These are phyloP conservation scores for Tolypocladium nubicola DNA, from an alignment of 2,329 filamentous ascomycete species.

Conservation along the genomic window DNA sequence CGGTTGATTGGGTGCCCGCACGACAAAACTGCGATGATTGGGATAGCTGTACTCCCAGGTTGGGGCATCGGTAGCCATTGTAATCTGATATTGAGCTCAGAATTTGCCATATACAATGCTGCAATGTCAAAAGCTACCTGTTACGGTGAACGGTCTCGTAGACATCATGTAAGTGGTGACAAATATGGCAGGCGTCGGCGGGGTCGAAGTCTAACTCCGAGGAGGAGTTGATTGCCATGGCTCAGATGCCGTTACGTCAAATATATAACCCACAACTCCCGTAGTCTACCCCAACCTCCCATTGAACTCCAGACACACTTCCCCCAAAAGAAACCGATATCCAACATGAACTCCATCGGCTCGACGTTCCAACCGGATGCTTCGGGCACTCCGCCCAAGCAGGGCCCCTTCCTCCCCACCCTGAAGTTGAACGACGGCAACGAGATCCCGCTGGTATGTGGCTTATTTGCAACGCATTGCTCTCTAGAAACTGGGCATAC, in stretches of 20 bases:
- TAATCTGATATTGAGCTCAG: background rate
- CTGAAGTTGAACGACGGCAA: slow-evolving; percentile 66
- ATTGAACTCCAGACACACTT: background rate
- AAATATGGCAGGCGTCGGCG: background rate
- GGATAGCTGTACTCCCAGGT: background rate
- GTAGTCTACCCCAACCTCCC: too few species aligned
- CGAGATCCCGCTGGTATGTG: slow-evolving; percentile 55
- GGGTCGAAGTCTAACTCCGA: background rate
- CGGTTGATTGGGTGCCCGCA: background rate
- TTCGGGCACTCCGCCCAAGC: slow-evolving; percentile 28
- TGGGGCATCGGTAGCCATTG: background rate
- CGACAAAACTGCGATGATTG: background rate
- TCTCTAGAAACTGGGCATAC: background rate
- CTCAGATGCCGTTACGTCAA: background rate
- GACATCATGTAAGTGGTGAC: background rate
- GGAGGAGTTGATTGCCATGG: background rate
- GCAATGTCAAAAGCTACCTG: background rate
- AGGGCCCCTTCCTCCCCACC: slow-evolving; percentile 35
- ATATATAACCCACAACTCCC: background rate
- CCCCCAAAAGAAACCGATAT: background rate
- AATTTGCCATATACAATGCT: background rate
- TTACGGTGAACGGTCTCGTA: background rate
- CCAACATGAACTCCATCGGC: slow-evolving; percentile 32
- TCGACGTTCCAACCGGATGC: slow-evolving; percentile 27
- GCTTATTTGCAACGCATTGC: background rate